A percentile compares a stretch with the other conserved stretches of the same genome.
phyloP scores from a whole-genome alignment of 2,329 filamentous ascomycete genomes.

The Scytalidium sp. region DNA sequence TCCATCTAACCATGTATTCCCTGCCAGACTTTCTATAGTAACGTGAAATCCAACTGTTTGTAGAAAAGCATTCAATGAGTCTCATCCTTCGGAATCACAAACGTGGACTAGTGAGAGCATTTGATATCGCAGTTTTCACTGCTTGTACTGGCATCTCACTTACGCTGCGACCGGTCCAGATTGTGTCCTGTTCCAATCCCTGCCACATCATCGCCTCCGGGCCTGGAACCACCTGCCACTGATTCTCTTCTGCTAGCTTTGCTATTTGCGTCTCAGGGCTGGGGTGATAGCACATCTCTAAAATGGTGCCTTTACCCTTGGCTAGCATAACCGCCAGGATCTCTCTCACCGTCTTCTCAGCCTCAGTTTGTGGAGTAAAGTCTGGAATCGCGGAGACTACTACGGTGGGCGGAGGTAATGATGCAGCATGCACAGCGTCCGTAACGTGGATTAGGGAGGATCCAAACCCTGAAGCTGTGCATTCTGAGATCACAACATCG shows the following conservation, averaged over 20 bases:
- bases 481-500: constrained; percentile 63
- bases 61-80: too few relatives aligned
- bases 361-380: constrained; percentile 62
- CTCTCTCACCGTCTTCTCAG: constrained; percentile 57
- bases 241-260: constrained; percentile 10
- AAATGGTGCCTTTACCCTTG: constrained; percentile 20
- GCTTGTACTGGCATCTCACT: not conserved
- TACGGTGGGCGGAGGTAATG: constrained; percentile 58
- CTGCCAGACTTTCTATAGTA: too few relatives aligned
- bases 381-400: constrained; percentile 76
- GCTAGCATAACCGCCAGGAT: constrained; percentile 35
- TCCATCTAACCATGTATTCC: too few relatives aligned
- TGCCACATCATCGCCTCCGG: constrained; percentile 29
- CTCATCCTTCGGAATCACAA: not conserved
- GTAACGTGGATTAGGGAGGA: constrained; percentile 58
- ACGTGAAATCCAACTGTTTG: too few relatives aligned
- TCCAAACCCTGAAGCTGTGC: constrained; percentile 55
- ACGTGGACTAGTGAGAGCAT: not conserved
- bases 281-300: constrained; percentile 30
- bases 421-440: constrained; percentile 56
- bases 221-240: constrained; percentile 24
- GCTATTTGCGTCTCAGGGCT: constrained; percentile 20
- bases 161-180: constrained; percentile 12
- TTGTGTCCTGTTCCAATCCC: constrained; percentile 24
- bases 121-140: not conserved